Evolutionary conservation across 1,284 basidiomycete genomes (phyloP).

Genomic region (Nidula niveotomentosa): DNA sequence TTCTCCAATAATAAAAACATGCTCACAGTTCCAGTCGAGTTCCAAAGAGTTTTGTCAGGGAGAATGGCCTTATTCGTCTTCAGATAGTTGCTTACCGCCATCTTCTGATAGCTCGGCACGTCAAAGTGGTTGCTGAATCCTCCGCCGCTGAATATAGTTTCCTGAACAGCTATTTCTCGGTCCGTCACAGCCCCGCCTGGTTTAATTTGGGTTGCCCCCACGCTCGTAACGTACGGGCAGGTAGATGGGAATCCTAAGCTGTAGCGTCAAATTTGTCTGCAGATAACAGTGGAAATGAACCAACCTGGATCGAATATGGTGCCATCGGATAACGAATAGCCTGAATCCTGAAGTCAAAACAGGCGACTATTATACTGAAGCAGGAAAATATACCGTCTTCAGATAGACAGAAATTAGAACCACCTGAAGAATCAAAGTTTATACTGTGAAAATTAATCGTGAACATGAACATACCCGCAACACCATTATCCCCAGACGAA

Average conservation of each 20-base stretch:
- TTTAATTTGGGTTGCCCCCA: constrained; percentile 56
- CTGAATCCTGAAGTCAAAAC: constrained; percentile 10
- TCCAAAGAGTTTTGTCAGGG: constrained; percentile 26
- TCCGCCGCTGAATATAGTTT: constrained; percentile 44
- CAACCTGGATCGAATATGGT: constrained; percentile 46
- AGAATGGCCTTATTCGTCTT: constrained; percentile 16
- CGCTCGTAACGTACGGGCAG: constrained; percentile 57
- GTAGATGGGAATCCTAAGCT: constrained; percentile 45
- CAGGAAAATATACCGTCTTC: constrained; percentile 25
- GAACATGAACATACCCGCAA: constrained; percentile 33
- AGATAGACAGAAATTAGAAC: constrained; percentile 35
- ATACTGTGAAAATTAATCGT: no score
- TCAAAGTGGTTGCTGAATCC: constrained; percentile 41
- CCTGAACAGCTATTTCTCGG: constrained; percentile 42
- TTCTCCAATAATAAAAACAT: not conserved
- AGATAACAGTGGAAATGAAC: not conserved
- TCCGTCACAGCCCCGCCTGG: constrained; percentile 35
- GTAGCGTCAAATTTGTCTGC: not conserved
- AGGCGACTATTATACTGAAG: not conserved
- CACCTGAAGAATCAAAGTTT: constrained; percentile 33
- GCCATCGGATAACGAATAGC: constrained; percentile 25
- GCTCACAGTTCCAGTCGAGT: constrained; percentile 26
- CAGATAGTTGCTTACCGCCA: constrained; percentile 22
- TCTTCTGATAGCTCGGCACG: constrained; percentile 37
- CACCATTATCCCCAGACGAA: constrained; percentile 39